A percentile compares a stretch with the other conserved stretches of the same genome.
phyloP scores from a whole-genome alignment of 805 yeast genomes.

The Blastobotrys parvus region DNA sequence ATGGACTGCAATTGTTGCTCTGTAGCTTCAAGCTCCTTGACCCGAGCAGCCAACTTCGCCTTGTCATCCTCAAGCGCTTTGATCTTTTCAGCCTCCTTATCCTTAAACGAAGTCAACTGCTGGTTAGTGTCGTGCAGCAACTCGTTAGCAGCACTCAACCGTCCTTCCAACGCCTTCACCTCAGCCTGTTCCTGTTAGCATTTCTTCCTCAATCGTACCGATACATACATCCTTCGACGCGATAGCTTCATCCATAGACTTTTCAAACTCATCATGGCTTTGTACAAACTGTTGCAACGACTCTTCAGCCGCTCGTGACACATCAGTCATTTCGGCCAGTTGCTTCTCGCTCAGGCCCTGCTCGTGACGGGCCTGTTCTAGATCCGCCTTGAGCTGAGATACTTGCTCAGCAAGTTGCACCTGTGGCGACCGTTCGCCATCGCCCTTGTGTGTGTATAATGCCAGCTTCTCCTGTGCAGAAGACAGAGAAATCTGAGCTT shows the following conservation, averaged over 20 bases:
- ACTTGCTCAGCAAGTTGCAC: slow-evolving; percentile 27
- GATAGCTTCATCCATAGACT: slow-evolving; percentile 15
- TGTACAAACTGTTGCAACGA: slow-evolving; percentile 48
- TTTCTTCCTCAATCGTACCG: too few relatives aligned
- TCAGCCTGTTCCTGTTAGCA: too few relatives aligned
- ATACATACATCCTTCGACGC: slow-evolving; percentile 11
- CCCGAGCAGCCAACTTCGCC: slow-evolving; percentile 8
- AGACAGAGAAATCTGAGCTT: slow-evolving; percentile 26
- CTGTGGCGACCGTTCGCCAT: slow-evolving; percentile 24
- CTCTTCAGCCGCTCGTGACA: slow-evolving; percentile 59
- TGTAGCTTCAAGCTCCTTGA: slow-evolving; percentile 20
- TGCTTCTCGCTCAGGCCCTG: slow-evolving; percentile 50
- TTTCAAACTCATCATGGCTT: slow-evolving; percentile 43
- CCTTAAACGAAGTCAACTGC: slow-evolving; percentile 16
- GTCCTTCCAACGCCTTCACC: slow-evolving; percentile 16
- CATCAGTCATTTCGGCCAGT: slow-evolving; percentile 50
- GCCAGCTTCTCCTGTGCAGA: slow-evolving; percentile 22
- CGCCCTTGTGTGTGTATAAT: slow-evolving; percentile 23
- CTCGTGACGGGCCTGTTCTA: slow-evolving; percentile 44
- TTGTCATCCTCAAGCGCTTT: slow-evolving; percentile 18
- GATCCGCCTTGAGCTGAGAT: slow-evolving; percentile 30
- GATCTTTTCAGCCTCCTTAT: slow-evolving; percentile 19
- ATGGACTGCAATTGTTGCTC: slow-evolving; percentile 27
- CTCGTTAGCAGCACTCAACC: slow-evolving; percentile 11
- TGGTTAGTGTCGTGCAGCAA: slow-evolving; percentile 13